Conservation (phyloP, 148 eudicot species). For the Fallopia convolvulus region DNA sequence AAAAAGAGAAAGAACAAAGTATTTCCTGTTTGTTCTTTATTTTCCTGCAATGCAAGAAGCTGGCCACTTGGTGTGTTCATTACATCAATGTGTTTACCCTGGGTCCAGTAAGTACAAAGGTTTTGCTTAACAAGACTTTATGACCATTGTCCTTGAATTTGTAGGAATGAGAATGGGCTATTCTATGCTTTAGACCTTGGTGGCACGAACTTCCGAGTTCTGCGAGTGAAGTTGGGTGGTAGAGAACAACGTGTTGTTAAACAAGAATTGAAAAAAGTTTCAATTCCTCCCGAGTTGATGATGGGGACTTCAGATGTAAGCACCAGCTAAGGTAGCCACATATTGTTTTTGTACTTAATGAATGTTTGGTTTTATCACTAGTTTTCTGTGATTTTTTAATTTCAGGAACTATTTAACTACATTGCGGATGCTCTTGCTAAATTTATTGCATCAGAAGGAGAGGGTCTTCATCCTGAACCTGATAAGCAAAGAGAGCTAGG, state of each 20-base stretch:
- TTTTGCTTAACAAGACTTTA: not conserved
- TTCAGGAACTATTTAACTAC: slow-evolving; percentile 79
- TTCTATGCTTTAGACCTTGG: slow-evolving; percentile 98
- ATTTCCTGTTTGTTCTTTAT: not conserved
- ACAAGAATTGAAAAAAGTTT: slow-evolving; percentile 68
- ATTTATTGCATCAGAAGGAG: slow-evolving; percentile 80
- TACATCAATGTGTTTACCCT: not conserved
- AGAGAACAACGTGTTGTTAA: slow-evolving; percentile 48
- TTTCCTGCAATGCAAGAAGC: too few relatives aligned
- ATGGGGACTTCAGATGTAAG: slow-evolving; percentile 74
- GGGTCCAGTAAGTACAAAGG: not conserved
- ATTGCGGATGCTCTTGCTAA: slow-evolving; percentile 80
- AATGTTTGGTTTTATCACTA: slow-evolving; percentile 8
- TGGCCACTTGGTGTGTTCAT: too few relatives aligned
- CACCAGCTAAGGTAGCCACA: slow-evolving; percentile 2
- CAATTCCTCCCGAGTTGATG: slow-evolving; percentile 85
- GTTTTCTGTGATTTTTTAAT: slow-evolving; percentile 17
- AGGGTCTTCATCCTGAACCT: slow-evolving; percentile 57
- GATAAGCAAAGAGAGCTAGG: slow-evolving; percentile 91
- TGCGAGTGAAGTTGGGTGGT: slow-evolving; percentile 81
- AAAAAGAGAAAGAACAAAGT: not conserved
- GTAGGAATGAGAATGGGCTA: slow-evolving; percentile 73
- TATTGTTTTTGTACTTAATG: slow-evolving; percentile 1
- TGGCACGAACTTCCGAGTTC: slow-evolving; percentile 93
- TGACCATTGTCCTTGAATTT: slow-evolving; percentile 11